Base-by-base conservation (phyloP, 2,329 filamentous ascomycete species). In the Apiospora hydei region DNA sequence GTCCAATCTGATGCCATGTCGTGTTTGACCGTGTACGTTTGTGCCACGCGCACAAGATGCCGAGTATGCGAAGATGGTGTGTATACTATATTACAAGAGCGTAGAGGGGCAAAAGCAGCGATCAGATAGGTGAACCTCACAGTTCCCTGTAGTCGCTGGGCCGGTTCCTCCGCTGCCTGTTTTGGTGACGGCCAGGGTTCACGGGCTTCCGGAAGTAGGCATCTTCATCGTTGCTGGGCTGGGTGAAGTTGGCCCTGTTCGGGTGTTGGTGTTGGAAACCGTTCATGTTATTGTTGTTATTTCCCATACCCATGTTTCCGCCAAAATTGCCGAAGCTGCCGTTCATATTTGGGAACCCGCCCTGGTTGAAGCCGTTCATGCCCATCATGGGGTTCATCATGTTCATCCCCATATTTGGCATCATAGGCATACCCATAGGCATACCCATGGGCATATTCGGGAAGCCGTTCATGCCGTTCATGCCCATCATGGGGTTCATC, bases 161-260 rank as follows among this genome's bases (percentile, higher is more conserved):
- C 71, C 96, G 89, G 71, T 94, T 90, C 77, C 94, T 88, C 75
- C 92, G 90, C 77, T 94, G 92, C 77, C 93, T 90, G 79, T 95
- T 94, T 82, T 95, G 92, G 80, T 96, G 94, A 69, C 96, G 90
- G 80, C 98, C 94, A 2, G 95, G 96, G 80, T 99, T 99, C 74
- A 98, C 94, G 0, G 96, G 96, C 82, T 98, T 96, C 72, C 96
- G 90, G 81, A 98, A 97, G 83, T 99, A 99, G 8, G 96, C 94
- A 73, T 95, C 94, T 72, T 97, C 95, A 71, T 97, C 94, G 75
- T 90, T 90, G 72, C 88, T 91, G 2, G 88, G 87, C 72, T 85
- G 84, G 0, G 82, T 78, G 68, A 87, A 87, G 76, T 84, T 84
- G 71, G 76, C 72, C 64, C 75, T 74, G 16, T 75, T 73, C 41